Evolutionary conservation across 805 yeast species (phyloP).

Genomic region (Candida nitratophila): DNA sequence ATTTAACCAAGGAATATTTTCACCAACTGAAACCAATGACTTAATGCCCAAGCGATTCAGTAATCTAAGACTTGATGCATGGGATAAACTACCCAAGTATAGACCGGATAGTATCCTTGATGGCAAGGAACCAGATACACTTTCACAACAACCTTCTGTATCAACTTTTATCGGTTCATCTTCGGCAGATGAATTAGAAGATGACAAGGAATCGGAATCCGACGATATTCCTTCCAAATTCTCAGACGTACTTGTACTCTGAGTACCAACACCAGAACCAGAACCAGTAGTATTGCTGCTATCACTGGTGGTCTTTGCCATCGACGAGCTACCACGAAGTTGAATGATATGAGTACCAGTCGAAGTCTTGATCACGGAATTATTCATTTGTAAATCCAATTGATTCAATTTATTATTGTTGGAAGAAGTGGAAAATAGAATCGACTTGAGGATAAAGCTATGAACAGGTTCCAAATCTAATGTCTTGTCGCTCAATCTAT

Average conservation of each 20-base stretch:
- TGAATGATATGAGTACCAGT: conserved; percentile 26
- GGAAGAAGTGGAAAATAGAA: conserved; percentile 15
- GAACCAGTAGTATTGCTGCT: no score
- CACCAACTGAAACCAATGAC: conserved; percentile 83
- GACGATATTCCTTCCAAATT: neutral
- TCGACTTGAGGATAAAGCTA: conserved; percentile 10
- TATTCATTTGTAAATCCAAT: neutral
- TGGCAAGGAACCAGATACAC: conserved; percentile 62
- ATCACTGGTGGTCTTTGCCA: neutral
- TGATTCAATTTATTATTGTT: neutral
- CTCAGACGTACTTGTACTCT: no score
- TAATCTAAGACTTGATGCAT: conserved; percentile 68
- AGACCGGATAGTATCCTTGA: conserved; percentile 77
- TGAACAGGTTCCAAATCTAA: conserved; percentile 6
- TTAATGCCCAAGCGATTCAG: conserved; percentile 60
- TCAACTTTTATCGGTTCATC: neutral
- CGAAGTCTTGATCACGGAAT: conserved; percentile 9
- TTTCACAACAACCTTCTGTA: conserved; percentile 25
- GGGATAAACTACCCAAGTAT: conserved; percentile 76
- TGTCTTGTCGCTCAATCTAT: neutral
- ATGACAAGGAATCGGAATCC: neutral
- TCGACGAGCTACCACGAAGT: conserved; percentile 8
- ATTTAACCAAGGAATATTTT: conserved; percentile 57
- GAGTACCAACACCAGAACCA: no score
- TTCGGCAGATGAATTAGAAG: neutral